Base-by-base conservation (phyloP, 805 yeast genomes). In the Metschnikowia gelsemii region DNA sequence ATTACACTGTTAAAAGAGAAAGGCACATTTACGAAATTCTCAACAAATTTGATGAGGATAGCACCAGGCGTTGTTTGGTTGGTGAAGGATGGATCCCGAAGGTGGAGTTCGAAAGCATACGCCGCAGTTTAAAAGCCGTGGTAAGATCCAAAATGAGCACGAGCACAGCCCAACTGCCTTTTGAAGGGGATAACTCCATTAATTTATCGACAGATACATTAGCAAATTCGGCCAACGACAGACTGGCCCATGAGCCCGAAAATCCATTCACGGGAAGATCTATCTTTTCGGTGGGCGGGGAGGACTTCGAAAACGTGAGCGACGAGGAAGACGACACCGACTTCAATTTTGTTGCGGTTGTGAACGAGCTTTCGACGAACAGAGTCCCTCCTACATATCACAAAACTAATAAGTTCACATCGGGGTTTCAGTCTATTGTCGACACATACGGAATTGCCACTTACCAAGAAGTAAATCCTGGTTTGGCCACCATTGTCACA, bases 371-470 rank as follows among this genome's bases (percentile, higher is more conserved):
- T 40, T 66, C 74, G 40, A 90, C 98, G 8, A 82, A 82, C 42
- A 82, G 80, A 64, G 78, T 86, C 5, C 99, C 99, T 2, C 99
- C 99, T 36, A 93, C 99, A 1, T 89, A 72, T 63, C 96, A 89
- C 67, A 80, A 85, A 58, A 87, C 95, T 12, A 93, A 91, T 67
- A 91, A 91, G 66, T 89, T 93, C 62, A 90, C 98, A 0, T 78
- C 73, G 24, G 96, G 96, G 0, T 93, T 88, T 73, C 99, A 93
- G 71, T 72, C 80, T 34, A 89, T 93, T 69, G 87, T 88, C 58
- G 99, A 93, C 63, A 93, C 97, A 2, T 93, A 93, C 65, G 99
- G 98, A 54, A 74, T 88, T 43, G 93, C 96, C 8, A 78, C 88
- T 2, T 93, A 93, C 67, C 83, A 88, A 54, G 99, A 93, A 64